These are phyloP conservation scores for Lolium multiflorum DNA, from an alignment of 176 grass and related monocot genomes.

Conservation along the genomic window DNA sequence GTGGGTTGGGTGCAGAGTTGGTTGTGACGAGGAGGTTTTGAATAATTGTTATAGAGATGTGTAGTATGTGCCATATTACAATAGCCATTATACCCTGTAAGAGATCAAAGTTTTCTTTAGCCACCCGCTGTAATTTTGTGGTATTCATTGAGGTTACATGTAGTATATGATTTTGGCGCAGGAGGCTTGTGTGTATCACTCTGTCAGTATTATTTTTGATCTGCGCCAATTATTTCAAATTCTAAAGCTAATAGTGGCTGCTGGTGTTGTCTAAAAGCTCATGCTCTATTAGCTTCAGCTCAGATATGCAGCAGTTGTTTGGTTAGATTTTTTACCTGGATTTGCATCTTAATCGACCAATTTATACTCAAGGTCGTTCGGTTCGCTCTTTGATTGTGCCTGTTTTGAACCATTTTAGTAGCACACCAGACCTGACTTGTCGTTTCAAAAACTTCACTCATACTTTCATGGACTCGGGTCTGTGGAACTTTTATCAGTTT, in stretches of 20 bases:
- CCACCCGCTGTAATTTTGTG: slow-evolving; percentile 39
- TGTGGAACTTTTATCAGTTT: not conserved
- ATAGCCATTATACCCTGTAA: slow-evolving; percentile 38
- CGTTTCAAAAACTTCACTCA: too few species aligned
- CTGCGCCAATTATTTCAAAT: too few species aligned
- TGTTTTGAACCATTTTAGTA: too few species aligned
- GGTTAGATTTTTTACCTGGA: too few species aligned
- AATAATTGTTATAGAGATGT: slow-evolving; percentile 53
- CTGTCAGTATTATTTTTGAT: not conserved
- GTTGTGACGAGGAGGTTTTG: slow-evolving; percentile 37
- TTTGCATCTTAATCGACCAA: too few species aligned
- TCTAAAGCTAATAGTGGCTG: not conserved
- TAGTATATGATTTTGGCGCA: slow-evolving; percentile 33
- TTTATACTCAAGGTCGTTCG: too few species aligned
- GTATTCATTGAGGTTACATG: slow-evolving; percentile 37
- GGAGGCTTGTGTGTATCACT: slow-evolving; percentile 14
- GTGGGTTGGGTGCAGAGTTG: slow-evolving; percentile 28
- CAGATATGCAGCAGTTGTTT: not conserved
- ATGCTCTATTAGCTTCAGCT: not conserved
- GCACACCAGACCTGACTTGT: too few species aligned
- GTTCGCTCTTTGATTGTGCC: too few species aligned
- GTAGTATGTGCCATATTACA: slow-evolving; percentile 50
- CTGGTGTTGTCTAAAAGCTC: not conserved
- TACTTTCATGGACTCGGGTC: too few species aligned
- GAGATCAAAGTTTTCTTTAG: slow-evolving; percentile 36